A percentile compares a stretch with the other conserved stretches of the same genome.
Evolutionary conservation across 2,329 filamentous ascomycete genomes (phyloP).

Genomic region (Alternaria sp.): DNA sequence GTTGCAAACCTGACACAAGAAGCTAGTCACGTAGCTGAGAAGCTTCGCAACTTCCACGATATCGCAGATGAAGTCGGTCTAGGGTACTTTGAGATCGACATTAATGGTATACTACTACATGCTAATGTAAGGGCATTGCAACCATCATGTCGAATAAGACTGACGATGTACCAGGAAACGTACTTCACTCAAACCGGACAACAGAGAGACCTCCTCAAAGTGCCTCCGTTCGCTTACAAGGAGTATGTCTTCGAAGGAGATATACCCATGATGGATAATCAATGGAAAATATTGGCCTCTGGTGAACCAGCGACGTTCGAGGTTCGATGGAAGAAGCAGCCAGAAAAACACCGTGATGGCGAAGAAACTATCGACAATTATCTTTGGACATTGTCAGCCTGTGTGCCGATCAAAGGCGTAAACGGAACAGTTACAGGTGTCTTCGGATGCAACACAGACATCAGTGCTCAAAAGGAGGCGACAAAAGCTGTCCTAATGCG

Average conservation of each 20-base stretch:
- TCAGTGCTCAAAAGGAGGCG: constrained; percentile 34
- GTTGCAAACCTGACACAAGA: constrained; percentile 19
- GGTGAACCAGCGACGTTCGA: constrained; percentile 35
- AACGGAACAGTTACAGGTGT: constrained; percentile 27
- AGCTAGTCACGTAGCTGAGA: constrained; percentile 10
- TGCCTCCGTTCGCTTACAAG: constrained; percentile 14
- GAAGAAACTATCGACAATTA: constrained; percentile 5
- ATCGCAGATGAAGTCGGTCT: constrained; percentile 18
- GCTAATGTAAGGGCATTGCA: constrained; percentile 15
- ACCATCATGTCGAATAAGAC: neutral
- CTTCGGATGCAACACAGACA: constrained; percentile 35
- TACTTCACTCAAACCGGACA: constrained; percentile 19
- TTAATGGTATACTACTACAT: constrained; percentile 16
- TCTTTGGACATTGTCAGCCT: constrained; percentile 32
- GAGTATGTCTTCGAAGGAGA: constrained; percentile 17
- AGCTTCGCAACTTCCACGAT: constrained; percentile 20
- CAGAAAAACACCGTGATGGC: neutral
- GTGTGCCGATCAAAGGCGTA: constrained; percentile 29
- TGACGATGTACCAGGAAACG: constrained; percentile 10
- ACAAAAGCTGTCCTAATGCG: constrained; percentile 18
- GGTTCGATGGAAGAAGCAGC: constrained; percentile 34
- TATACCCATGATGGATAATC: constrained; percentile 1
- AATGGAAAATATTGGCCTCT: constrained; percentile 29
- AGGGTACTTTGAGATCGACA: constrained; percentile 22
- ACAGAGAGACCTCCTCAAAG: constrained; percentile 3